phyloP scores from a whole-genome alignment of 768 basidiomycete species.

The Tubosaeta sp. region DNA sequence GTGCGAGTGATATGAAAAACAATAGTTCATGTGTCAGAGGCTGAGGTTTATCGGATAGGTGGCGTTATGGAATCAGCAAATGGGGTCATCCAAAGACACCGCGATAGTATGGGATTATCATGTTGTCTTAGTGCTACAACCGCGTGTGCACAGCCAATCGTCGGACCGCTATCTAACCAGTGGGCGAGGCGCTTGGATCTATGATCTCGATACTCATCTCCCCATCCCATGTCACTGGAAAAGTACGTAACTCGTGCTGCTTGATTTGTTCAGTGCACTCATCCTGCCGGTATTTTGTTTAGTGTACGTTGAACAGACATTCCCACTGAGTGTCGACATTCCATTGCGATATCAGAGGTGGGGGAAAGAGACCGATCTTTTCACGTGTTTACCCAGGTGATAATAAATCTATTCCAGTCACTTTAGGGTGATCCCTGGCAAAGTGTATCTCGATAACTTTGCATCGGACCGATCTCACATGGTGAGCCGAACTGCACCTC shows the following conservation, averaged over 20 bases:
- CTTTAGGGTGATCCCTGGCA: conserved; percentile 58
- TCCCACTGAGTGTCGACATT: conserved; percentile 30
- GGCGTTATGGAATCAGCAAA: conserved; percentile 60
- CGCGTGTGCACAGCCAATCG: background rate
- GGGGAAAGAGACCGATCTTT: conserved; percentile 3
- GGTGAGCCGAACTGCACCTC: conserved; percentile 35
- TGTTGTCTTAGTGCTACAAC: conserved; percentile 51
- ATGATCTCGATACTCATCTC: conserved; percentile 62
- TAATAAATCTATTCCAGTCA: conserved; percentile 34
- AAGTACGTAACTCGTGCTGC: conserved; percentile 33
- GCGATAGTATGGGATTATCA: conserved; percentile 75
- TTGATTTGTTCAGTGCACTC: conserved; percentile 7
- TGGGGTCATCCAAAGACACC: conserved; percentile 28
- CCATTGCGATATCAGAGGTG: conserved; percentile 44
- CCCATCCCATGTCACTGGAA: conserved; percentile 47
- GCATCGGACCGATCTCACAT: conserved; percentile 77
- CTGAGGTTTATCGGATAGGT: conserved; percentile 39
- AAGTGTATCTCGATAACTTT: conserved; percentile 52
- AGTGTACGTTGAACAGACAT: conserved; percentile 48
- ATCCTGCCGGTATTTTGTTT: conserved; percentile 16
- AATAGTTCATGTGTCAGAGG: background rate
- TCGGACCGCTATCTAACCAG: conserved; percentile 1
- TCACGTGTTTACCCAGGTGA: conserved; percentile 3
- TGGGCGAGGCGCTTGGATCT: conserved; percentile 48
- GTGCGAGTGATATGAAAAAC: conserved; percentile 13